Evolutionary conservation across 208 protist species (phyloP).

Genomic region (Leishmania tropica): DNA sequence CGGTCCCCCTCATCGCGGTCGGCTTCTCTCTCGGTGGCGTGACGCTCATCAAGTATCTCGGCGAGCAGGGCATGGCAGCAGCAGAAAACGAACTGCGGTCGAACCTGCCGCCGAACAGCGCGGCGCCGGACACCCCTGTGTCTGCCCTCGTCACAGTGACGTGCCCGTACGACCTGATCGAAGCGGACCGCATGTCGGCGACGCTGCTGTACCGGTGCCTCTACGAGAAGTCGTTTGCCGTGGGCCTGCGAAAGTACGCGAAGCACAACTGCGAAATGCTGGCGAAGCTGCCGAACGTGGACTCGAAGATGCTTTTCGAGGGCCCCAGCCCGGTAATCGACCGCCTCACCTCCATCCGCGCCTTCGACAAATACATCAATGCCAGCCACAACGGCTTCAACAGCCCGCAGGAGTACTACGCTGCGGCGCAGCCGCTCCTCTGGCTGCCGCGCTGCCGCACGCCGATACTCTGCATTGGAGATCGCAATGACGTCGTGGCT

Average conservation of each 20-base stretch:
- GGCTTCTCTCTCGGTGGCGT: conserved; percentile 71
- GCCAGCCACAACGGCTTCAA: conserved; percentile 56
- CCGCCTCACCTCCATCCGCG: conserved; percentile 25
- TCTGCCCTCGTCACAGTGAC: conserved; percentile 46
- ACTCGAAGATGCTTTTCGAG: conserved; percentile 37
- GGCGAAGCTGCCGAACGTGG: conserved; percentile 34
- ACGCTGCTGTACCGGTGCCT: conserved; percentile 19
- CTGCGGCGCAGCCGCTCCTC: conserved; percentile 38
- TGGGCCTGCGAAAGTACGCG: conserved; percentile 38
- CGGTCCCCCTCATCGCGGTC: conserved; percentile 54
- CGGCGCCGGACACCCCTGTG: conserved; percentile 28
- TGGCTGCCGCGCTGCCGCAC: conserved; percentile 33
- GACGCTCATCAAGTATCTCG: conserved; percentile 61
- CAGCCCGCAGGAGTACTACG: conserved; percentile 46
- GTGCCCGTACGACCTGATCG: conserved; percentile 51
- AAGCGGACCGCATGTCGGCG: conserved; percentile 27
- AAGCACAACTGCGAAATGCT: conserved; percentile 52
- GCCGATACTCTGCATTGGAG: conserved; percentile 52
- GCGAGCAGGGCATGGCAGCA: conserved; percentile 46
- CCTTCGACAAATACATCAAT: conserved; percentile 53
- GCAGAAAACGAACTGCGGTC: neutral
- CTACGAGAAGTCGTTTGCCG: conserved; percentile 36
- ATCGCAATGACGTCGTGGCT: conserved; percentile 54
- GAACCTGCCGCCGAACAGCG: conserved; percentile 7
- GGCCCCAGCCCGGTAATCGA: conserved; percentile 22